Evolutionary conservation across 768 basidiomycete genomes (phyloP).

Genomic region (Suillus decipiens): DNA sequence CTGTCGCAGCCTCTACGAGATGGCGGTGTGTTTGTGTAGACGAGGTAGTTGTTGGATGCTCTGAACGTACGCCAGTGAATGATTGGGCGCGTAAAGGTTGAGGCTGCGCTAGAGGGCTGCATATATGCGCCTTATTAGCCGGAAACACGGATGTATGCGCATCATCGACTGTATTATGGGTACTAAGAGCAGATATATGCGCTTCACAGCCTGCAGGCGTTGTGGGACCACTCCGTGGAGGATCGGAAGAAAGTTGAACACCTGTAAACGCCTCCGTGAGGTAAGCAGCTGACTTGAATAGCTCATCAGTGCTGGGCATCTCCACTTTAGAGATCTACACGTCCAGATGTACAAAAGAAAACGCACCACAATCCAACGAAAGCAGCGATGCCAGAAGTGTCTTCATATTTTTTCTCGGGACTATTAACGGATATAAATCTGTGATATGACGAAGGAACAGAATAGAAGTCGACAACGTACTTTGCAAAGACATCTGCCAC

Average conservation of each 20-base stretch:
- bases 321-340: not conserved
- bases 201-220: not conserved
- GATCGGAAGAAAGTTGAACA: slow-evolving; percentile 20
- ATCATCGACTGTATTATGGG: not conserved
- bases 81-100: not conserved
- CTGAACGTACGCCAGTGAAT: not conserved
- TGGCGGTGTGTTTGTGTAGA: not conserved
- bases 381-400: slow-evolving; percentile 58
- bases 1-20: not conserved
- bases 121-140: not conserved
- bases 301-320: slow-evolving; percentile 63
- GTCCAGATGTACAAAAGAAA: not conserved
- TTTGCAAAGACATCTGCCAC: slow-evolving; percentile 48
- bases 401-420: slow-evolving; percentile 53
- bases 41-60: not conserved
- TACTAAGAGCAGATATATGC: not conserved
- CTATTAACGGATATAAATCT: not conserved
- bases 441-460: not conserved
- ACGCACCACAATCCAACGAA: slow-evolving; percentile 60
- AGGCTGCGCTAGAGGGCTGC: not conserved
- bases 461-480: slow-evolving; percentile 34
- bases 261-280: slow-evolving; percentile 65
- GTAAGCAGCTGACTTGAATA: slow-evolving; percentile 75
- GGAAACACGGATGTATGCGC: not conserved
- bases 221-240: not conserved